Evolutionary conservation across 257 asterid species (phyloP).

Genomic region (Lithospermum erythrorhizon): DNA sequence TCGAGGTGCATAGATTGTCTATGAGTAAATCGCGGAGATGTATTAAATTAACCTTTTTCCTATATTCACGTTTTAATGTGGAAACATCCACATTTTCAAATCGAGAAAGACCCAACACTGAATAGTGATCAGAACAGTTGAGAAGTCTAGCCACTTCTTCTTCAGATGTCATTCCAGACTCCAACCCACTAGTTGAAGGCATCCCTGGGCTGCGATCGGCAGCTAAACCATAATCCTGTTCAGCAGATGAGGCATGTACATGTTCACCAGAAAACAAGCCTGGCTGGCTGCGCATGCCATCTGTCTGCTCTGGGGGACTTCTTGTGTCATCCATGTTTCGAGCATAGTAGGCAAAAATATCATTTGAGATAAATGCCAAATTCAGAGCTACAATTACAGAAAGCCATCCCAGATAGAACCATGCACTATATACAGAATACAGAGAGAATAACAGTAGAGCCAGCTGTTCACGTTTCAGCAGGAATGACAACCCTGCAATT

Average conservation of each 20-base stretch:
- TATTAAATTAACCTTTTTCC: conserved; percentile 58
- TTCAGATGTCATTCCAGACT: conserved; percentile 67
- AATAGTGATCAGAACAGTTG: conserved; percentile 73
- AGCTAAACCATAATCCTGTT: conserved; percentile 24
- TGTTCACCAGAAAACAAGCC: conserved; percentile 37
- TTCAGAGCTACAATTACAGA: conserved; percentile 65
- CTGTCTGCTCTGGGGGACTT: conserved; percentile 51
- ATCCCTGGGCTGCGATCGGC: conserved; percentile 49
- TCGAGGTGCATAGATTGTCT: too few species aligned
- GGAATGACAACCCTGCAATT: conserved; percentile 60
- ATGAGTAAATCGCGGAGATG: not conserved
- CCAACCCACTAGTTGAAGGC: conserved; percentile 80
- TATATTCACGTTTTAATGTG: conserved; percentile 67
- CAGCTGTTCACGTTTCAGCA: conserved; percentile 47
- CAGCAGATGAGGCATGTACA: conserved; percentile 33
- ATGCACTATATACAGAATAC: conserved; percentile 71
- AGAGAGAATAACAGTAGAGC: conserved; percentile 51
- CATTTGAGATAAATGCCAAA: conserved; percentile 80
- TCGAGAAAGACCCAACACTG: conserved; percentile 71
- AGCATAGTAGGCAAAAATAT: conserved; percentile 55
- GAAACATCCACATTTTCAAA: conserved; percentile 60
- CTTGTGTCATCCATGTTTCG: conserved; percentile 54
- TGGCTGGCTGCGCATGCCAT: conserved; percentile 45
- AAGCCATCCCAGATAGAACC: conserved; percentile 75
- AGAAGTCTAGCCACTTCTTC: conserved; percentile 71